Conservation (phyloP, 225 moss, liverwort and hornwort genomes). For the Pseudisothecium myosuroides region DNA sequence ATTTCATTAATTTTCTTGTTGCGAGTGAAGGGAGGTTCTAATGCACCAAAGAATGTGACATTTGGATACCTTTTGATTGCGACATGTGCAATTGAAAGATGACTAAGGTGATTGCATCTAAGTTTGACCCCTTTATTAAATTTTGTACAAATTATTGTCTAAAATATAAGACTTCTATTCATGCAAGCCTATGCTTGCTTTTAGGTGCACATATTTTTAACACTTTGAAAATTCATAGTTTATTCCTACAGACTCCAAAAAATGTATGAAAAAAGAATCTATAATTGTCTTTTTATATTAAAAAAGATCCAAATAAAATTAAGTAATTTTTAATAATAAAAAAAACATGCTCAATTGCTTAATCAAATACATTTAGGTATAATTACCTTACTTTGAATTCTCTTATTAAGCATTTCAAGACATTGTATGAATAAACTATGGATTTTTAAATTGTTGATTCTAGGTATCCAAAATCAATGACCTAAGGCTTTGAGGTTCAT, state of each 20-base stretch:
- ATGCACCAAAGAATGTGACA: neutral
- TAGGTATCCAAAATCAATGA: neutral
- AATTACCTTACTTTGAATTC: fast-evolving
- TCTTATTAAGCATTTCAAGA: neutral
- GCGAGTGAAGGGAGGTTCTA: neutral
- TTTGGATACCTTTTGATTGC: neutral
- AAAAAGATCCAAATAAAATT: neutral
- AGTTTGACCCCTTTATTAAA: neutral
- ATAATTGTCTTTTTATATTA: neutral
- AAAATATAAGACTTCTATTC: neutral
- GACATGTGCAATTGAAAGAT: neutral
- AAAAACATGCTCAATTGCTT: neutral
- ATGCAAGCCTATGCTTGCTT: neutral
- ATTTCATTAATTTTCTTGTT: neutral
- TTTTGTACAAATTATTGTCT: neutral
- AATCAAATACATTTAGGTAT: neutral
- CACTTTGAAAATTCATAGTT: neutral
- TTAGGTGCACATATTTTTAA: fast-evolving
- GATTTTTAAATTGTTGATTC: neutral
- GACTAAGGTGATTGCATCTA: fast-evolving
- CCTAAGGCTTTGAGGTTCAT: neutral
- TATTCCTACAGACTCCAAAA: neutral
- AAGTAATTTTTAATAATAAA: neutral
- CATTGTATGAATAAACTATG: neutral
- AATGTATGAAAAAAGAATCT: neutral